phyloP scores from a whole-genome alignment of 129 eudicot genomes.

The Centrapalus pauciflorus region DNA sequence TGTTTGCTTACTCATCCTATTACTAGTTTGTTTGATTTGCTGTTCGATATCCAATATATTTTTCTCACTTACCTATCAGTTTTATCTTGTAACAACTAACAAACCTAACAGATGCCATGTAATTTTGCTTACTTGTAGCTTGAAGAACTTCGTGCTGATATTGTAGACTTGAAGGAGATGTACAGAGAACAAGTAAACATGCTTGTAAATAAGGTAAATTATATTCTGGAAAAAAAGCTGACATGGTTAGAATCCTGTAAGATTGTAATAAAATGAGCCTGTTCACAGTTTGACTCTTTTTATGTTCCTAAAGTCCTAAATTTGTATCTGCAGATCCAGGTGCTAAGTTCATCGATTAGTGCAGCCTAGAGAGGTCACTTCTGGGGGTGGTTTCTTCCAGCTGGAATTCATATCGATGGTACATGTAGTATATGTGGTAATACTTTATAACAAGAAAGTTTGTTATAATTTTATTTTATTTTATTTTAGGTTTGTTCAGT shows the following conservation, averaged over 20 bases:
- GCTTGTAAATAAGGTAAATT: constrained; percentile 40
- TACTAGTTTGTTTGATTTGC: neutral
- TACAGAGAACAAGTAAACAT: constrained; percentile 47
- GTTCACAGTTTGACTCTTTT: neutral
- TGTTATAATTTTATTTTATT: neutral
- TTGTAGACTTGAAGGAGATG: constrained; percentile 51
- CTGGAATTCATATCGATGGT: constrained; percentile 1
- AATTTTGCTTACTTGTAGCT: constrained; percentile 40
- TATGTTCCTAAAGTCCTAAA: constrained; percentile 10
- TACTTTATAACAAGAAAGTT: constrained; percentile 3
- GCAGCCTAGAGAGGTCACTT: constrained; percentile 17
- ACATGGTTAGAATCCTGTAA: neutral
- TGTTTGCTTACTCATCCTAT: neutral
- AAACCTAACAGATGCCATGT: neutral
- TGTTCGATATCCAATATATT: neutral
- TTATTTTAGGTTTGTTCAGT: neutral
- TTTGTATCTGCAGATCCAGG: constrained; percentile 32
- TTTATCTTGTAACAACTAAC: neutral
- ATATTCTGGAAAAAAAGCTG: neutral
- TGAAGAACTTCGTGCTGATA: constrained; percentile 98
- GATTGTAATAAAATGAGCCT: neutral
- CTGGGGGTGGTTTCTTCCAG: constrained; percentile 4
- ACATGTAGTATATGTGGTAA: constrained; percentile 24
- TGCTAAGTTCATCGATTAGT: constrained; percentile 26
- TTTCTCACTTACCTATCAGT: neutral